Conservation (phyloP, 2,329 filamentous ascomycete genomes). For the Phialocephala subalpina region DNA sequence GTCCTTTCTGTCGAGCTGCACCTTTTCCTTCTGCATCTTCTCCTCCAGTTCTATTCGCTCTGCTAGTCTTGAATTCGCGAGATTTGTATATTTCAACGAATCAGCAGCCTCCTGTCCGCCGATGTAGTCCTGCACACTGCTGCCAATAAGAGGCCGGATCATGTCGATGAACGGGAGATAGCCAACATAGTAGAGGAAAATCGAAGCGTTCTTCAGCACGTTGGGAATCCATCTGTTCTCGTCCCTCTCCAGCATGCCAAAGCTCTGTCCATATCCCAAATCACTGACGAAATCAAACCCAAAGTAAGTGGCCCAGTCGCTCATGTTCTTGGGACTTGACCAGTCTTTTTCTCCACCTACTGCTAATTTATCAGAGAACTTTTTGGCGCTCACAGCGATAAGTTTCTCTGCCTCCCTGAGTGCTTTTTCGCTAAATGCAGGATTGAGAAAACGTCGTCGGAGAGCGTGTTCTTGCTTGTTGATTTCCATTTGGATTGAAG, state of each 20-base stretch:
- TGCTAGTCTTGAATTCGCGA: conserved; percentile 23
- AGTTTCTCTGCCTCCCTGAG: conserved; percentile 43
- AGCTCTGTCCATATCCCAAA: too few species aligned
- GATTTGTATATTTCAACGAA: too few species aligned
- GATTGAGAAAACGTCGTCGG: conserved; percentile 34
- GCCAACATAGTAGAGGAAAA: too few species aligned
- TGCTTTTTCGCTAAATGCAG: conserved; percentile 44
- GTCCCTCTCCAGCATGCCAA: too few species aligned
- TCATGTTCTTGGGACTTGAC: conserved; percentile 23
- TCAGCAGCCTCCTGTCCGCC: too few species aligned
- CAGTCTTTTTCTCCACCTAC: conserved; percentile 26
- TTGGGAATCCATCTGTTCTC: too few species aligned
- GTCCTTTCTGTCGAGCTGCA: conserved; percentile 23
- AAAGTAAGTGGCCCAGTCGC: too few species aligned
- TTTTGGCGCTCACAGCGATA: conserved; percentile 23
- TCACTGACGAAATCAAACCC: too few species aligned
- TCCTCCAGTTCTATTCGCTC: conserved; percentile 22
- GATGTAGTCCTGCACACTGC: too few species aligned
- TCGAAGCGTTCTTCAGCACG: too few species aligned
- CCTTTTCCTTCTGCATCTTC: conserved; percentile 7
- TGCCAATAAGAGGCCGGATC: too few species aligned
- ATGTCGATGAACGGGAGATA: too few species aligned
- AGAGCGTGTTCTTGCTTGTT: conserved; percentile 24
- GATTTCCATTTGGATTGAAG: conserved; percentile 28
- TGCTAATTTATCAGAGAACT: conserved; percentile 18